Percentiles rank a stretch among this genome's conserved stretches.
These are phyloP conservation scores for Starmerella etchellsii DNA, from an alignment of 805 yeast species.

Conservation along the genomic window DNA sequence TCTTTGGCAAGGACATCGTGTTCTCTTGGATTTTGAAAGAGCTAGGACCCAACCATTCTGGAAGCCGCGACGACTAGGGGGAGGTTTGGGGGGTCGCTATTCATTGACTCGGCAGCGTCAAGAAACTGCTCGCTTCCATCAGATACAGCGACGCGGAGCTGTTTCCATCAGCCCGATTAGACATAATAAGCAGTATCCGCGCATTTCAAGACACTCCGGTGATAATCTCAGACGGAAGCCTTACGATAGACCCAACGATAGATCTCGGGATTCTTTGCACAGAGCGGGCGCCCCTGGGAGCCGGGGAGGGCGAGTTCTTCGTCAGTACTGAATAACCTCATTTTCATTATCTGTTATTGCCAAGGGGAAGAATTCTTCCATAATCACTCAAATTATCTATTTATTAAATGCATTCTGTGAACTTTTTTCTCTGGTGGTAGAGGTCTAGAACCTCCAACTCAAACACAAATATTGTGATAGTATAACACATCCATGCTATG, in stretches of 20 bases:
- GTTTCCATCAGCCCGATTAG: background rate
- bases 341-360: too few species aligned
- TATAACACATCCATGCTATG: conserved; percentile 3
- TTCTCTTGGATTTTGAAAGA: conserved; percentile 33
- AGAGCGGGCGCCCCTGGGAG: too few species aligned
- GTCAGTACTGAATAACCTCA: too few species aligned
- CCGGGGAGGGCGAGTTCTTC: too few species aligned
- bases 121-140: conserved; percentile 9
- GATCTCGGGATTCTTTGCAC: too few species aligned
- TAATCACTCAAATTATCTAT: background rate
- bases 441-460: conserved; percentile 5
- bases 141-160: conserved; percentile 1
- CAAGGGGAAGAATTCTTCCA: too few species aligned
- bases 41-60: conserved; percentile 28
- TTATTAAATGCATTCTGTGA: background rate
- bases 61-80: conserved; percentile 49
- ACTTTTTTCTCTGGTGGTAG: conserved; percentile 1
- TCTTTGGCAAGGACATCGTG: conserved; percentile 39
- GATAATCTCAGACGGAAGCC: too few species aligned
- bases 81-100: conserved; percentile 70
- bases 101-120: conserved; percentile 6
- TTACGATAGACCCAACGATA: too few species aligned
- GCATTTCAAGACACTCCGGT: too few species aligned
- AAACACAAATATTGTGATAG: background rate
- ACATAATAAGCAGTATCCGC: background rate